Percentiles rank a stretch among this genome's conserved stretches.
phyloP scores from a whole-genome alignment of 2,329 filamentous ascomycete genomes.

The Neofusicoccum cordaticola region DNA sequence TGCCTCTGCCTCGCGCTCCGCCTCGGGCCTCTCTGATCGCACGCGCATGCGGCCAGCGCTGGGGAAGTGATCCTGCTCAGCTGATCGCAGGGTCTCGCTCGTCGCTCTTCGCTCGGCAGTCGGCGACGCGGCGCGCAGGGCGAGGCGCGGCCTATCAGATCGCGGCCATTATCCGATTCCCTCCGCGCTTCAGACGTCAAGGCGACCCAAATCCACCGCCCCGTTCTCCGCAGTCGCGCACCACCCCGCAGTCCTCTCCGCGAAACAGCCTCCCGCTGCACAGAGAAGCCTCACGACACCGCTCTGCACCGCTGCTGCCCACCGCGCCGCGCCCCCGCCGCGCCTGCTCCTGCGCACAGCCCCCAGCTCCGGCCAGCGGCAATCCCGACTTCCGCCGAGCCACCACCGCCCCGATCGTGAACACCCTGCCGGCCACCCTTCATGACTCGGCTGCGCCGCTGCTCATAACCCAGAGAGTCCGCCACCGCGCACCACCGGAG shows the following conservation, averaged over 20 bases:
- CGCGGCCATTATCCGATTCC: not conserved
- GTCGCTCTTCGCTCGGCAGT: not conserved
- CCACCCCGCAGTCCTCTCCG: not conserved
- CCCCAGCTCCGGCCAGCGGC: not conserved
- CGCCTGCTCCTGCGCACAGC: not conserved
- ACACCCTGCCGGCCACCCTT: not conserved
- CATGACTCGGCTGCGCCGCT: slow-evolving; percentile 10
- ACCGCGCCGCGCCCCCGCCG: not conserved
- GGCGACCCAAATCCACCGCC: slow-evolving; percentile 4
- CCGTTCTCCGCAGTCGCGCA: not conserved
- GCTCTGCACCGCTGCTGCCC: not conserved
- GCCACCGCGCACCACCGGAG: not conserved
- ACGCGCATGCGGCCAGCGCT: too few species aligned
- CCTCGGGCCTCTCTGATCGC: not conserved
- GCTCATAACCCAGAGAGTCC: not conserved
- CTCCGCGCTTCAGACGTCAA: not conserved
- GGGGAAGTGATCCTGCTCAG: slow-evolving; percentile 8
- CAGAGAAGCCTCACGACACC: not conserved
- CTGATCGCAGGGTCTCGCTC: not conserved
- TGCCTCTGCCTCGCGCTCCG: not conserved
- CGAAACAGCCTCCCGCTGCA: not conserved
- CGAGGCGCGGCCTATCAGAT: not conserved
- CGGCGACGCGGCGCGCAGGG: not conserved
- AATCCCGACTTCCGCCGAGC: slow-evolving; percentile 9
- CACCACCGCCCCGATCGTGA: slow-evolving; percentile 7